Evolutionary conservation across 805 yeast species (phyloP).

Genomic region (Maudiozyma bulderi): DNA sequence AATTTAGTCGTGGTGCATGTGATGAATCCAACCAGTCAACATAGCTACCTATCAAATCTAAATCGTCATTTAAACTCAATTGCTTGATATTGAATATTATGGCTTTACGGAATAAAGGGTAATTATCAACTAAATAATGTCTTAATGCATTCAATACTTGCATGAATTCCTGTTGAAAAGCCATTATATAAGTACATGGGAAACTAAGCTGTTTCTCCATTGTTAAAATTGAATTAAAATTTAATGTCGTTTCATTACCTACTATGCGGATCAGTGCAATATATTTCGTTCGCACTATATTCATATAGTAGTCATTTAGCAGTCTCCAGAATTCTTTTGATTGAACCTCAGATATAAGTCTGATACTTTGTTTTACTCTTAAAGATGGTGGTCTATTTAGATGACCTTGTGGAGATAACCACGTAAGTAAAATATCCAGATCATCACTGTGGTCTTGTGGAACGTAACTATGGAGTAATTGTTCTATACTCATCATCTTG

Average conservation of each 20-base stretch:
- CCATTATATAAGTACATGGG: slow-evolving; percentile 15
- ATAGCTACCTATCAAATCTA: slow-evolving; percentile 15
- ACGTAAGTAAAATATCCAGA: slow-evolving; percentile 14
- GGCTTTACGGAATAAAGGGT: slow-evolving; percentile 8
- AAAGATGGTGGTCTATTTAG: slow-evolving; percentile 22
- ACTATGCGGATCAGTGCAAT: slow-evolving; percentile 2
- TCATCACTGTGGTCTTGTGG: slow-evolving; percentile 12
- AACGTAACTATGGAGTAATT: neutral
- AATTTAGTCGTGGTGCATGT: slow-evolving; percentile 6
- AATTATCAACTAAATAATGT: slow-evolving; percentile 18
- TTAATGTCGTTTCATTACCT: neutral
- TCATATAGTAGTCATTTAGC: slow-evolving; percentile 13
- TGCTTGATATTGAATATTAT: slow-evolving; percentile 8
- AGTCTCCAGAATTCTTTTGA: neutral
- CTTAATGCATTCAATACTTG: slow-evolving; percentile 16
- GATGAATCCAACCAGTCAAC: slow-evolving; percentile 20
- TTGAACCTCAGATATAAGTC: slow-evolving; percentile 4
- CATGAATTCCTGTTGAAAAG: slow-evolving; percentile 12
- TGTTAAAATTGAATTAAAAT: slow-evolving; percentile 6
- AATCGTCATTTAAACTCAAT: slow-evolving; percentile 20
- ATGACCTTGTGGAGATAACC: slow-evolving; percentile 24
- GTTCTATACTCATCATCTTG: slow-evolving; percentile 1
- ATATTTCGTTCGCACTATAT: slow-evolving; percentile 18
- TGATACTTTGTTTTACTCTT: slow-evolving; percentile 13
- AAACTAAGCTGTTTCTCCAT: slow-evolving; percentile 17